Evolutionary conservation across 306 rosid species (phyloP).

Genomic region (Clitoria ternatea): DNA sequence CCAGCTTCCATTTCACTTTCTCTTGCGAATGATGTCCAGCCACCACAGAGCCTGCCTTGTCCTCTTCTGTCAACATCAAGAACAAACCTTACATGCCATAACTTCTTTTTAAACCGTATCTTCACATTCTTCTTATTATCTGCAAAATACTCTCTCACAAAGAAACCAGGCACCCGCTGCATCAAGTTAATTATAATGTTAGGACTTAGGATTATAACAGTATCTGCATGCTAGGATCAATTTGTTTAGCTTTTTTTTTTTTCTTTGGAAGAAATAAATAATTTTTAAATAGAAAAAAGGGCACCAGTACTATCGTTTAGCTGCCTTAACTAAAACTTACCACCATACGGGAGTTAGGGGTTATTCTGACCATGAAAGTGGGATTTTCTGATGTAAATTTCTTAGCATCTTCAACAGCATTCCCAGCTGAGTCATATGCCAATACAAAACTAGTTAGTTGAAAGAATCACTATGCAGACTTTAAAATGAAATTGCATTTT

Average conservation of each 20-base stretch:
- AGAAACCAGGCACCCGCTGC: not conserved
- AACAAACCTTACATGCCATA: not conserved
- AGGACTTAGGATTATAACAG: not conserved
- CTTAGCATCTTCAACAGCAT: not conserved
- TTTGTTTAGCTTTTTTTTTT: too few relatives aligned
- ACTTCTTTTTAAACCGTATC: not conserved
- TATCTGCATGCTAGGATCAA: not conserved
- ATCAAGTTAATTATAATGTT: not conserved
- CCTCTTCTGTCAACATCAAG: not conserved
- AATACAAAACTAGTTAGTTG: too few relatives aligned
- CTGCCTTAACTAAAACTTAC: slow-evolving; percentile 3
- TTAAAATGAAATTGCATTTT: too few relatives aligned
- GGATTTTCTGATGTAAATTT: not conserved
- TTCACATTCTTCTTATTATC: not conserved
- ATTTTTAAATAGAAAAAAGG: too few relatives aligned
- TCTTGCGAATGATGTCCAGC: not conserved
- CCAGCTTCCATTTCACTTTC: not conserved
- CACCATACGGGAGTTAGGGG: not conserved
- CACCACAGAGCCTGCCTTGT: not conserved
- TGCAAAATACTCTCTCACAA: not conserved
- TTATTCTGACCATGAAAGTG: not conserved
- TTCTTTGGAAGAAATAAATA: too few relatives aligned
- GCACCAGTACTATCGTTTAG: not conserved
- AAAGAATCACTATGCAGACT: not conserved
- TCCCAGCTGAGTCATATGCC: too few relatives aligned